Evolutionary conservation across 2,329 filamentous ascomycete species (phyloP), one percentile per base, ranked within the genome.

Genomic region (Aciculosporium take): DNA sequence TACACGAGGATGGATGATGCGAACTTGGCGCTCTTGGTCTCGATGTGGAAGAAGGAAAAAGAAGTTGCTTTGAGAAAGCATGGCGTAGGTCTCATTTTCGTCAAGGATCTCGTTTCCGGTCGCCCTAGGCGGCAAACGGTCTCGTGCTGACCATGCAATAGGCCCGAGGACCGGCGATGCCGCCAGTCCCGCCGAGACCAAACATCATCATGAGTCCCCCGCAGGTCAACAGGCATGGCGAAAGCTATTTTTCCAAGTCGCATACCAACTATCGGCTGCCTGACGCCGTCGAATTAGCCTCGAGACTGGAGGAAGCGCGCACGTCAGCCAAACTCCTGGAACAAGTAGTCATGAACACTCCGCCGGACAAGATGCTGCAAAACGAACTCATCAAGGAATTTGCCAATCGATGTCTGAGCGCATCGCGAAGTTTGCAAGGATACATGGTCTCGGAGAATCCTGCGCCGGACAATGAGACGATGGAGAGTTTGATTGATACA

Each of bases 301-400:
- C 80, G 44, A 76, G 91, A 34, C 75, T 98, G 30, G 84, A 94
- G 58, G 91, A 98, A 65, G 88, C 89, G 7, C 76, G 76, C 47
- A 94, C 86, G 2, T 93, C 87, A 3, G 88, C 89, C 6, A 89
- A 88, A 58, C 76, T 98, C 5, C 75, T 98, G n/a, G 74, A 85
- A 40, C 89, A 98, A 61, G 80, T 95, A 6, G 79, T 94, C 15
- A 84, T 89, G 60, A 88, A 84, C 43, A 94, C 88, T 0, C 77
- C 86, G 0, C 70, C 81, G 0, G 64, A 71, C 12, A 87, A 94
- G 56, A 67, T 95, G 20, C 69, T 87, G 17, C 62, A 69, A 41
- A 89, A 93, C 54, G 89, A 95, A n/a, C 71, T 98, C 40, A 79
- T 95, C 57, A 83, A 81, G 56, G 91, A 98, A 63, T 96, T 98